Percentiles rank a stretch among this genome's conserved stretches.
Evolutionary conservation across 192 early-diverging fungal genomes (phyloP).

Genomic region (Entophlyctis helioformis): DNA sequence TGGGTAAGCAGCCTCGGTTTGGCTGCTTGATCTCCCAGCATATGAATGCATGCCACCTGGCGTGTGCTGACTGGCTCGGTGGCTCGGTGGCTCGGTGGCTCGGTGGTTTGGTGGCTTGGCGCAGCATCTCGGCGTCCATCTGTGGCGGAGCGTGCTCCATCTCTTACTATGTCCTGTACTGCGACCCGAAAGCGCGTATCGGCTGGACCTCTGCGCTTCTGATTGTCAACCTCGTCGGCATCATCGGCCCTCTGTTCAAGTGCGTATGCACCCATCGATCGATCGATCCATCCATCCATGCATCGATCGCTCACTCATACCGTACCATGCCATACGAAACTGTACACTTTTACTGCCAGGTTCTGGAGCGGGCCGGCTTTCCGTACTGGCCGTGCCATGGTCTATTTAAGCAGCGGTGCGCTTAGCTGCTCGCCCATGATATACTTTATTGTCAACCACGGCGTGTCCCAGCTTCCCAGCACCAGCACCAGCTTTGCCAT

Average conservation of each 20-base stretch:
- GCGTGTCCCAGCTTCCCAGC: too few relatives aligned
- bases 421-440: too few relatives aligned
- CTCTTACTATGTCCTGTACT: constrained; percentile 8
- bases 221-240: constrained; percentile 8
- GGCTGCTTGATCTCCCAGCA: background rate
- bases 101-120: too few relatives aligned
- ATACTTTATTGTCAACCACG: too few relatives aligned
- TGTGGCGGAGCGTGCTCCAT: constrained; percentile 1
- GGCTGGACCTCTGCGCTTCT: constrained; percentile 1
- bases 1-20: constrained; percentile 2
- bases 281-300: too few relatives aligned
- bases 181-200: background rate
- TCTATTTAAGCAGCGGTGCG: constrained; percentile 1
- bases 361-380: constrained; percentile 6
- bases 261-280: background rate
- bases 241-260: constrained; percentile 14
- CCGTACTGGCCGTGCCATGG: background rate
- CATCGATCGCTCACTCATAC: too few relatives aligned
- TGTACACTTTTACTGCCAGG: background rate
- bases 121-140: constrained; percentile 14
- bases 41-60: background rate
- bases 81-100: too few relatives aligned
- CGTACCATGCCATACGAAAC: too few relatives aligned
- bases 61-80: too few relatives aligned
- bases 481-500: too few relatives aligned